phyloP scores from a whole-genome alignment of 768 basidiomycete species.

The Leccinum boreale region DNA sequence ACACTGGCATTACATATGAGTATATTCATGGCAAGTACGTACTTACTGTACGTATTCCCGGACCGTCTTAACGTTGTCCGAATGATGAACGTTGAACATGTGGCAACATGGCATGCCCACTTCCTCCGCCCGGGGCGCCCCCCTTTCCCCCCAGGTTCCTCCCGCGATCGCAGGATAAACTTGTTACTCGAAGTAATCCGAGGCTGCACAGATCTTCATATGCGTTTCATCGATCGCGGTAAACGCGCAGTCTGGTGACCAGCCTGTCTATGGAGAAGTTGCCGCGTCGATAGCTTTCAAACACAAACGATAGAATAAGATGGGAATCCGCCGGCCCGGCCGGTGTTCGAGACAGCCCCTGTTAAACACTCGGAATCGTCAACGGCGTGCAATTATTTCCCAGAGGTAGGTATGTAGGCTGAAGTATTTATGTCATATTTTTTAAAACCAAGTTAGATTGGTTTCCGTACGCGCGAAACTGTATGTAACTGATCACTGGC shows the following conservation, averaged over 20 bases:
- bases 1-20: not conserved
- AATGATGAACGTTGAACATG: not conserved
- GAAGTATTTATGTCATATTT: too few relatives aligned
- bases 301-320: not conserved
- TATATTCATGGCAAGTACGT: not conserved
- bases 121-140: too few relatives aligned
- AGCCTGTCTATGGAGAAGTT: too few relatives aligned
- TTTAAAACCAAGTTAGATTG: too few relatives aligned
- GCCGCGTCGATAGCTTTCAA: not conserved
- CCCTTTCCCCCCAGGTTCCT: not conserved
- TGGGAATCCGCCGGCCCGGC: not conserved
- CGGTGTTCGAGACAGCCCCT: not conserved
- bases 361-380: not conserved
- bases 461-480: too few relatives aligned
- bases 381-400: not conserved
- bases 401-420: too few relatives aligned
- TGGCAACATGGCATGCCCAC: not conserved
- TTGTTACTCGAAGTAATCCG: not conserved
- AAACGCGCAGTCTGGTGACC: not conserved
- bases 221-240: not conserved
- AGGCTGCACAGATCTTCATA: not conserved
- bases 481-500: too few relatives aligned
- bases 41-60: not conserved
- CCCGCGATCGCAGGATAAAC: not conserved
- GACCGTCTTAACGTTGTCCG: not conserved